phyloP scores from a whole-genome alignment of 2,329 filamentous ascomycete genomes.

The Penicillium sp. region DNA sequence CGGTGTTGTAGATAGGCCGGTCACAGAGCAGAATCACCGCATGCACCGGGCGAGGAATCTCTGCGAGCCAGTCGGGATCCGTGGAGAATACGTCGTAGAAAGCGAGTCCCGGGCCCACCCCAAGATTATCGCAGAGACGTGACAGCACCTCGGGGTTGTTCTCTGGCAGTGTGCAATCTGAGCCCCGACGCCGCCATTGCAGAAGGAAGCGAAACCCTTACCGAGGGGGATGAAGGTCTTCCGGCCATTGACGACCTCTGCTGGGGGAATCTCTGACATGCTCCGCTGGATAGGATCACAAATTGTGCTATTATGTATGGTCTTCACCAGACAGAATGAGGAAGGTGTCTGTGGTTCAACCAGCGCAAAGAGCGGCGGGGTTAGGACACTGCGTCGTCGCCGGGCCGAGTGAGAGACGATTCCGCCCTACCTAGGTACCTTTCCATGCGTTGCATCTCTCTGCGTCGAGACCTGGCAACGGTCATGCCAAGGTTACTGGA shows the following conservation, averaged over 20 bases:
- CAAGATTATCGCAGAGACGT: slow-evolving; percentile 50
- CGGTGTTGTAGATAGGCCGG: slow-evolving; percentile 39
- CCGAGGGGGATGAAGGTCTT: slow-evolving; percentile 37
- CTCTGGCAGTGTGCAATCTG: slow-evolving; percentile 44
- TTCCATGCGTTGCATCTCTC: no score
- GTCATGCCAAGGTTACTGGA: no score
- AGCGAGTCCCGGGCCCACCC: slow-evolving; percentile 45
- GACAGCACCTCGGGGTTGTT: slow-evolving; percentile 58
- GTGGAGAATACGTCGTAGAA: slow-evolving; percentile 57
- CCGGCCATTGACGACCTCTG: slow-evolving; percentile 27
- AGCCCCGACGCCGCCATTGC: no score
- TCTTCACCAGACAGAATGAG: no score
- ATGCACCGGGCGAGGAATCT: slow-evolving; percentile 54
- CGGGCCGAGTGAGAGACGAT: no score
- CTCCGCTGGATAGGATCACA: no score
- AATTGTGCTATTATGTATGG: no score
- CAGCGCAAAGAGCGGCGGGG: no score
- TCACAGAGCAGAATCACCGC: slow-evolving; percentile 56
- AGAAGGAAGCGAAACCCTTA: slow-evolving; percentile 15
- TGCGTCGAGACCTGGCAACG: no score
- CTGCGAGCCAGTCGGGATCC: slow-evolving; percentile 50
- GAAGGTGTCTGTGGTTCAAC: no score
- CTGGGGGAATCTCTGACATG: slow-evolving; percentile 9
- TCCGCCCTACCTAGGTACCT: no score
- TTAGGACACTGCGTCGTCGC: no score